A percentile compares a stretch with the other conserved stretches of the same genome.
phyloP scores from a whole-genome alignment of 2,329 filamentous ascomycete genomes.

The Scytalidium lignicola region DNA sequence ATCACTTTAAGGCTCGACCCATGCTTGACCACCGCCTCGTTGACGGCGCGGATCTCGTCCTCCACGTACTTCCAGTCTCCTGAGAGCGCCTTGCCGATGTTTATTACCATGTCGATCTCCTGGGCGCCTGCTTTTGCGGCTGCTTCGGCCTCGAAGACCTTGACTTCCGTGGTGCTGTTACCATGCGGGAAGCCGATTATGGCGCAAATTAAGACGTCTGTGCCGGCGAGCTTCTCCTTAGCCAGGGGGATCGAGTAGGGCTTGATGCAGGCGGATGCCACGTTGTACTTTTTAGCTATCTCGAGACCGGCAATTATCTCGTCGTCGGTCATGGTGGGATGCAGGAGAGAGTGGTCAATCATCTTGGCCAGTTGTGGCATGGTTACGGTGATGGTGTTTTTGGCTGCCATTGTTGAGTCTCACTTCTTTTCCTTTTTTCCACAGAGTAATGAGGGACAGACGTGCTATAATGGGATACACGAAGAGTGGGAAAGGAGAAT shows the following conservation, averaged over 20 bases:
- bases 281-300: constrained; percentile 40
- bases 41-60: constrained; percentile 46
- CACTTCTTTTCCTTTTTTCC: too few species aligned
- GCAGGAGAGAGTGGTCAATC: constrained; percentile 58
- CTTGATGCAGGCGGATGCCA: constrained; percentile 55
- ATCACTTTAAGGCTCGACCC: constrained; percentile 53
- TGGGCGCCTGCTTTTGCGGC: constrained; percentile 42
- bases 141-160: constrained; percentile 46
- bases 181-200: constrained; percentile 60
- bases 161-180: constrained; percentile 47
- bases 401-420: not conserved
- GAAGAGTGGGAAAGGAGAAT: too few species aligned
- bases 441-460: too few species aligned
- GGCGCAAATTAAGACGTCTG: constrained; percentile 46
- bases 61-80: constrained; percentile 53
- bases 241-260: constrained; percentile 49
- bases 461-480: too few species aligned
- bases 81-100: constrained; percentile 52
- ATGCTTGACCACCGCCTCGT: constrained; percentile 38
- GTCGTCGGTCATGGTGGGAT: constrained; percentile 55
- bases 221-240: constrained; percentile 39
- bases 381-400: constrained; percentile 34
- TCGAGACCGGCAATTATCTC: constrained; percentile 45
- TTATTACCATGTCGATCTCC: constrained; percentile 58
- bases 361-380: constrained; percentile 43